Evolutionary conservation across 768 basidiomycete species (phyloP).

Genomic region (Xerocomellus amylosporus): DNA sequence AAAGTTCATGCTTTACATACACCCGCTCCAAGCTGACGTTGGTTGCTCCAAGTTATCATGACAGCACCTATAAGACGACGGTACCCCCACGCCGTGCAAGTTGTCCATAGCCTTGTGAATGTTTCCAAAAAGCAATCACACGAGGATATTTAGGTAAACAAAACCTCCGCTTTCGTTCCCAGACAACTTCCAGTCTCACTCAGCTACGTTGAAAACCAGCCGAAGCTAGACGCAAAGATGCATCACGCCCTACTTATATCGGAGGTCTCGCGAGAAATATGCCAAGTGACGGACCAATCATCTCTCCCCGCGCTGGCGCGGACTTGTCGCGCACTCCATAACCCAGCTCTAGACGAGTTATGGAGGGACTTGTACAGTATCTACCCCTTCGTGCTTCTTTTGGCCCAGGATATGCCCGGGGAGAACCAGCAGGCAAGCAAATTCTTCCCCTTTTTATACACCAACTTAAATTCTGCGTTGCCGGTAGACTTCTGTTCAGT

Average conservation of each 20-base stretch:
- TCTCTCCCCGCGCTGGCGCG: slow-evolving; percentile 23
- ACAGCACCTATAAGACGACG: not conserved
- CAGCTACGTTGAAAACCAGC: not conserved
- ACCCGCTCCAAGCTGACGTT: not conserved
- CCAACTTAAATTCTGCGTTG: not conserved
- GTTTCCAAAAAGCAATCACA: slow-evolving; percentile 3
- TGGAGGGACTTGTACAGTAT: slow-evolving; percentile 25
- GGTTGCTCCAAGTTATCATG: not conserved
- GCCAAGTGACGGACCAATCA: slow-evolving; percentile 3
- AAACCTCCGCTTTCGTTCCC: not conserved
- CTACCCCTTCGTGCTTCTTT: slow-evolving; percentile 20
- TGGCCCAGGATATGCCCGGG: not conserved
- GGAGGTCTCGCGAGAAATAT: slow-evolving; percentile 20
- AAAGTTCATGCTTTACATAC: not conserved
- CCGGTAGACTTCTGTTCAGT: not conserved
- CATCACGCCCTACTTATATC: slow-evolving; percentile 25
- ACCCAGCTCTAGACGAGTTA: slow-evolving; percentile 25
- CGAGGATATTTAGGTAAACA: slow-evolving; percentile 20
- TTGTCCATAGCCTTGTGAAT: not conserved
- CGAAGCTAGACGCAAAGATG: slow-evolving; percentile 8
- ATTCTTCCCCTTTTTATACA: not conserved
- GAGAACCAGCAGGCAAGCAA: slow-evolving; percentile 12
- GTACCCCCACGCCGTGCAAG: not conserved
- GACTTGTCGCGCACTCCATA: slow-evolving; percentile 22
- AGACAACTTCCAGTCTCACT: not conserved